These are phyloP conservation scores for Scheffersomyces insectosa DNA, from an alignment of 1,139 yeast genomes.

Conservation along the genomic window DNA sequence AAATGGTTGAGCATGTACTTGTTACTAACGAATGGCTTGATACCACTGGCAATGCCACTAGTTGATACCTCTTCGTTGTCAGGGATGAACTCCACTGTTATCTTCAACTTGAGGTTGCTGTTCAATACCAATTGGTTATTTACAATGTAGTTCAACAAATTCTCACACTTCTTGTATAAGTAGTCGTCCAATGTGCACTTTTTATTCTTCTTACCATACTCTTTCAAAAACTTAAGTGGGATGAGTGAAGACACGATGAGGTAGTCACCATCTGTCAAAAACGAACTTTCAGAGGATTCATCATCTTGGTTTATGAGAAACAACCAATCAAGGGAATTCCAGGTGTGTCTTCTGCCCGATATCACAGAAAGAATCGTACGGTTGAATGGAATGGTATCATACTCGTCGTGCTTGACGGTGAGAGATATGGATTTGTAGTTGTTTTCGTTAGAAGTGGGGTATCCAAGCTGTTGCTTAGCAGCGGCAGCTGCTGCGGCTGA, in stretches of 20 bases:
- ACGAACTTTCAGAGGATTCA: conserved; percentile 7
- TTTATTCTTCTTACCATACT: conserved; percentile 12
- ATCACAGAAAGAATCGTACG: conserved; percentile 41
- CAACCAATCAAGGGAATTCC: conserved; percentile 47
- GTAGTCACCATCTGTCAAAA: conserved; percentile 40
- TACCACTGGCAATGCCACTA: not conserved
- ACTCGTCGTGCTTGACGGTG: conserved; percentile 38
- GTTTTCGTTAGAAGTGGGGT: conserved; percentile 40
- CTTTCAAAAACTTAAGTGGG: conserved; percentile 25
- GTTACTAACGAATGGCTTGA: conserved; percentile 19
- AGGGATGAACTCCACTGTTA: conserved; percentile 57
- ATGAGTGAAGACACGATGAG: conserved; percentile 43
- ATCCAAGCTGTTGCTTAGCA: conserved; percentile 9
- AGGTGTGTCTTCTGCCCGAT: conserved; percentile 46
- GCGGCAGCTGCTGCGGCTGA: conserved; percentile 10
- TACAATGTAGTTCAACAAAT: conserved; percentile 41
- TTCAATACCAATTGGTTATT: conserved; percentile 20
- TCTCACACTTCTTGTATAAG: conserved; percentile 40
- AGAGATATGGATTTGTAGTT: conserved; percentile 43
- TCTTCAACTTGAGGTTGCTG: conserved; percentile 37
- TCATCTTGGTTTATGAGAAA: conserved; percentile 15
- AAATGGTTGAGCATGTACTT: conserved; percentile 40
- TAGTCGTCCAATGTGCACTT: conserved; percentile 22
- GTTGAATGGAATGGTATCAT: conserved; percentile 18
- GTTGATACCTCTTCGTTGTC: conserved; percentile 9